Base-by-base conservation (phyloP, 108 stramenopile species). In the Fistulifera solaris region DNA sequence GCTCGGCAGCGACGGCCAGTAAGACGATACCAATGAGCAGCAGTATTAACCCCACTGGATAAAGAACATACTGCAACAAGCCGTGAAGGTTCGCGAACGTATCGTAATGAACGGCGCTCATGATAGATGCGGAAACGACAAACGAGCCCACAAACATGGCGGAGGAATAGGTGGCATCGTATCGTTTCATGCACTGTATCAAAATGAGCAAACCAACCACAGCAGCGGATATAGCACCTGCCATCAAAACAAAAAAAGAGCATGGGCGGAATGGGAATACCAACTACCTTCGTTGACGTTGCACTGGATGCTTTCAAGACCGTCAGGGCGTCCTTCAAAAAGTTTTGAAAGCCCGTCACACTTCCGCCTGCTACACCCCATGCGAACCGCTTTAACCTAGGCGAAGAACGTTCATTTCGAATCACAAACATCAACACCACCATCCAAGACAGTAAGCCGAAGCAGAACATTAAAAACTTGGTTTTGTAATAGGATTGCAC, bases 121-220 rank as follows among this genome's bases (percentile, higher is more conserved):
- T 90, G 10, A 77, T 72, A 27, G 67, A 70, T 18, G 83, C 76
- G 10, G 78, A 75, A 22, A 90, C 57, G 16, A 90, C 79, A 56
- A 86, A 85, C 23, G 75, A 77, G 4, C 80, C 82, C 24, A 90
- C 88, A 71, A 86, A 90, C 69, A 78, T 81, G 16, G 84, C 75
- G 0, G 84, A 60, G 0, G 79, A 80, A 63, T 75, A 90, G 22
- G 88, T 85, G 24, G 82, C 84, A 76, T 90, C 82, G 50, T 76
- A 90, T 46, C 88, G 64, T 54, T 85, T 82, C 88, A 90, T 90
- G 53, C 82, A 84, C 1, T 73, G 73, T 11, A 76, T 73, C 11
- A 90, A 56, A 11, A 74, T 67, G 11, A 89, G 53, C 42, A 89
- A 45, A 1, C 88, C 88, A 13, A 43, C 60, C 63, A 85, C 80